Evolutionary conservation across 163 green algal genomes (phyloP).

Genomic region (Coccomyxa subellipsoidea): DNA sequence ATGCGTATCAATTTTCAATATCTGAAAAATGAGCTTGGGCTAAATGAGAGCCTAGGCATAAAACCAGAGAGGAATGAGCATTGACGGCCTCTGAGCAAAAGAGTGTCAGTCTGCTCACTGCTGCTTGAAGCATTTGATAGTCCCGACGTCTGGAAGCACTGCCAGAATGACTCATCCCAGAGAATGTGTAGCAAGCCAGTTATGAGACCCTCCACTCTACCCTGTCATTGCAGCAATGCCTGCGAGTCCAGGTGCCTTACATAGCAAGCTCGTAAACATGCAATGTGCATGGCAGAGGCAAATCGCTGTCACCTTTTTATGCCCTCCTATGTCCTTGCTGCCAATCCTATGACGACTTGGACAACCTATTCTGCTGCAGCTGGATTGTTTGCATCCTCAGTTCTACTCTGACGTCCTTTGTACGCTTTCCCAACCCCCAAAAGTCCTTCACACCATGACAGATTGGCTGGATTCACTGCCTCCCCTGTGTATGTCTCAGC

Average conservation of each 20-base stretch:
- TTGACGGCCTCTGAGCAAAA: too few relatives aligned
- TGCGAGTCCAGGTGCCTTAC: not conserved
- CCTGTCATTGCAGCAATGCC: not conserved
- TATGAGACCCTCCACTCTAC: not conserved
- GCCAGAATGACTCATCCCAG: too few relatives aligned
- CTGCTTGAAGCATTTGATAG: too few relatives aligned
- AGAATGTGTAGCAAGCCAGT: too few relatives aligned
- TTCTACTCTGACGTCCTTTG: not conserved
- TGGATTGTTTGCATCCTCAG: not conserved
- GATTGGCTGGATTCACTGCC: conserved; percentile 7
- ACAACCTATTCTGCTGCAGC: not conserved
- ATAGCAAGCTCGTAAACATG: not conserved
- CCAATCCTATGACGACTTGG: not conserved
- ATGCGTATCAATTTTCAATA: not conserved
- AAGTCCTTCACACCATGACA: conserved; percentile 8
- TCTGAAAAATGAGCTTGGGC: not conserved
- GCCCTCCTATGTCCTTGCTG: not conserved
- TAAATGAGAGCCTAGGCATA: too few relatives aligned
- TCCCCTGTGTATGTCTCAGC: conserved; percentile 3
- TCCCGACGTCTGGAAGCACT: too few relatives aligned
- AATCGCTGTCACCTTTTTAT: not conserved
- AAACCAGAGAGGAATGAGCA: too few relatives aligned
- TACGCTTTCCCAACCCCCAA: not conserved
- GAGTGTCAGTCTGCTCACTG: too few relatives aligned
- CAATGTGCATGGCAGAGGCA: not conserved